Evolutionary conservation across 768 basidiomycete species (phyloP), one percentile per base, ranked within the genome.

Genomic region (Phaffia australis): DNA sequence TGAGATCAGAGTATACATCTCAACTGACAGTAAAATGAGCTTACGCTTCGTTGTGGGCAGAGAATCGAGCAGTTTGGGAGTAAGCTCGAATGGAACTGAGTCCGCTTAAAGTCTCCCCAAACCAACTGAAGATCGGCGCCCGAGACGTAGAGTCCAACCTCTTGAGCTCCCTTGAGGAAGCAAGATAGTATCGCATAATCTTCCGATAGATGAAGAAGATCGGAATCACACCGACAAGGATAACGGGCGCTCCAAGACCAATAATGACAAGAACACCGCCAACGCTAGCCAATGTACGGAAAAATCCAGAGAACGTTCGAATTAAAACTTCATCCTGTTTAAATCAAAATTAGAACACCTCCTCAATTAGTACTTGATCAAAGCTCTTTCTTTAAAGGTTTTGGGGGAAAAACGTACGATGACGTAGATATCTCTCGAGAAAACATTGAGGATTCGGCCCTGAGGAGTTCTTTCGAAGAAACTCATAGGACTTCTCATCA

Each of bases 381-480:
- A 4, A 42, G n/a, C n/a, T 11, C 35, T 42, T 42, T 11, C 11
- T 42, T 42, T 42, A 42, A 42, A 11, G 11, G 35, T 4, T 5
- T 42, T 42, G 35, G 11, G 35, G 11, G 11, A 42, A 42, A 42
- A 11, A 42, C 35, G 35, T 42, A 42, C 35, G 30, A 69, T 56
- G 42, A 69, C 67, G 87, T 86, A 72, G 88, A 82, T 84, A 71
- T 98, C 94, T 2, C 90, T 84, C 3, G 89, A 89, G 77, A 97
- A 97, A 30, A 95, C 75, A 76, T 95, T 97, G 60, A 97, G 74
- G 63, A 93, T 87, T 11, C 90, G 64, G 9, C 64, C 64, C 42
- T 57, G 64, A 1, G 91, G 93, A 0, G 91, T 95, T 63, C 81
- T 77, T 75, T 95, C 93, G 74, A 95, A 98, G 79, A 89, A 97